A percentile compares a stretch with the other conserved stretches of the same genome.
Conservation (phyloP, 805 yeast species). For the Cyberlindnera maclurae region DNA sequence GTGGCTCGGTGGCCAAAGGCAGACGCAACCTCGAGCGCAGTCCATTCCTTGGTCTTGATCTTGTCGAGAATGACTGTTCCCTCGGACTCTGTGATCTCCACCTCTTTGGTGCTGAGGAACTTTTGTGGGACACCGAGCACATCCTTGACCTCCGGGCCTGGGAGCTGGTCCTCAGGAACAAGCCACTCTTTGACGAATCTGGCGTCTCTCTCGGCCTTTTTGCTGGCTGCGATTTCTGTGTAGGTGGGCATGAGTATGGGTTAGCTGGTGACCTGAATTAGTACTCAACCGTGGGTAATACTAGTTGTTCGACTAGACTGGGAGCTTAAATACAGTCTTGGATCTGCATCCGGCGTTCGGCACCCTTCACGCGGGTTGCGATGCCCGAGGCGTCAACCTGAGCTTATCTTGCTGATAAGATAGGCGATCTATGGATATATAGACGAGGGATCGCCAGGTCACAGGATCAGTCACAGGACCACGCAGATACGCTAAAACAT, state of each 20-base stretch:
- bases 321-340: too few species aligned
- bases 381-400: too few species aligned
- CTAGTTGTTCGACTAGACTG: too few species aligned
- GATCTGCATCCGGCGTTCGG: too few species aligned
- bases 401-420: too few species aligned
- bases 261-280: too few species aligned
- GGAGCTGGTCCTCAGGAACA: constrained; percentile 11
- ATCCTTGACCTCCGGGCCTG: constrained; percentile 28
- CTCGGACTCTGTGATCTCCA: constrained; percentile 25
- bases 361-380: too few species aligned
- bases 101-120: constrained; percentile 27
- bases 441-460: not conserved
- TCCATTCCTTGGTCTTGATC: constrained; percentile 28
- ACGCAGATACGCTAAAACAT: too few species aligned
- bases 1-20: constrained; percentile 57
- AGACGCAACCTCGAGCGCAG: constrained; percentile 38
- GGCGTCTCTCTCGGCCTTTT: constrained; percentile 33
- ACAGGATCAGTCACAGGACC: constrained; percentile 4
- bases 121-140: constrained; percentile 30
- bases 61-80: constrained; percentile 18
- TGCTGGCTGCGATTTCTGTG: constrained; percentile 34
- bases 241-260: constrained; percentile 15
- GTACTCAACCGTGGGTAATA: too few species aligned
- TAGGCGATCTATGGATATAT: too few species aligned
- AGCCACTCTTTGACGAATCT: constrained; percentile 26